Conservation (phyloP, 106 monocot genomes). For the Ottelia alismoides region DNA sequence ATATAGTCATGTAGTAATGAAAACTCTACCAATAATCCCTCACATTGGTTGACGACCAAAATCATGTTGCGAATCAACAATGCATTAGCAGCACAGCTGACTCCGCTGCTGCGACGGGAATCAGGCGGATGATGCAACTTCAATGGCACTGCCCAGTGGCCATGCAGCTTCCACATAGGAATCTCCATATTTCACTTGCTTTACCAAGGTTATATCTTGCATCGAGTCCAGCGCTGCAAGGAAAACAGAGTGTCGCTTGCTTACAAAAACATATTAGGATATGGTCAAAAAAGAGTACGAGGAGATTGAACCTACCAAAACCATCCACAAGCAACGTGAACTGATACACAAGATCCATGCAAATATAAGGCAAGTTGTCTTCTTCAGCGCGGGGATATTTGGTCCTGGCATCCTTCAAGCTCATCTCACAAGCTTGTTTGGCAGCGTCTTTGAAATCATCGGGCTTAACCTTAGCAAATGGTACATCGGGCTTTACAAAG, state of each 20-base stretch:
- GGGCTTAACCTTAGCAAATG: conserved; percentile 17
- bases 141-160: conserved; percentile 94
- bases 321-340: conserved; percentile 23
- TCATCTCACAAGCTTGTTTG: conserved; percentile 15
- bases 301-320: conserved; percentile 22
- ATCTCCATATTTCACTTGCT: conserved; percentile 62
- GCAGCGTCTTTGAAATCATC: conserved; percentile 18
- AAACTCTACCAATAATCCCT: too few relatives aligned
- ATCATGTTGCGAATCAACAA: too few relatives aligned
- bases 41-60: too few relatives aligned
- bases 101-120: too few relatives aligned
- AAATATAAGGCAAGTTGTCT: conserved; percentile 17
- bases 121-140: conserved; percentile 50
- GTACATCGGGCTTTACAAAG: conserved; percentile 9
- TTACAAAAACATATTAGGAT: neutral
- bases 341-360: conserved; percentile 29
- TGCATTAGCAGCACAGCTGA: too few relatives aligned
- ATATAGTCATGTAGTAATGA: too few relatives aligned
- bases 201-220: conserved; percentile 88
- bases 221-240: conserved; percentile 40
- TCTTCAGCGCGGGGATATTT: conserved; percentile 7
- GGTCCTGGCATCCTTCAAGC: conserved; percentile 7
- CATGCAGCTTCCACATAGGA: conserved; percentile 82
- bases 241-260: neutral
- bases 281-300: neutral